phyloP scores from a whole-genome alignment of 2,329 filamentous ascomycete genomes.

The Ophiostoma sp. region DNA sequence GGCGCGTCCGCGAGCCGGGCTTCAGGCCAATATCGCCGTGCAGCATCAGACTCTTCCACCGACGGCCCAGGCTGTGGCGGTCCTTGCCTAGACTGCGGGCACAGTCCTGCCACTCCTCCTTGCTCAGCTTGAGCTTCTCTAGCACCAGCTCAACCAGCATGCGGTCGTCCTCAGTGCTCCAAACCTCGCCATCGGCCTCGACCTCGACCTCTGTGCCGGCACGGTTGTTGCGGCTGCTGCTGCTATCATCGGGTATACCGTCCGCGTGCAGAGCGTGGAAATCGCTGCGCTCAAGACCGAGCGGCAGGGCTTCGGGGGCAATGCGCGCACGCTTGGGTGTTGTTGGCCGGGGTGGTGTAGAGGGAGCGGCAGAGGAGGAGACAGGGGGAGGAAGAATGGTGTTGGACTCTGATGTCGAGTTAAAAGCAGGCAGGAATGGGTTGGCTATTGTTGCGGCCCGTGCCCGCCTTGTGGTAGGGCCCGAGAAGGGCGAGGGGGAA shows the following conservation, averaged over 20 bases:
- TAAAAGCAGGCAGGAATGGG: constrained; percentile 15
- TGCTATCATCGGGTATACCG: constrained; percentile 34
- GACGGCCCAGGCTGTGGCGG: constrained; percentile 54
- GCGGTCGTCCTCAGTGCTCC: constrained; percentile 65
- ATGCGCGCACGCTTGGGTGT: constrained; percentile 63
- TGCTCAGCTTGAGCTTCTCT: constrained; percentile 64
- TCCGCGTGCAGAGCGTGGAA: constrained; percentile 53
- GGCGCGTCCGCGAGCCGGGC: constrained; percentile 41
- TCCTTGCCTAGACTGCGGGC: constrained; percentile 63
- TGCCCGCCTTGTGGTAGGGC: constrained; percentile 4
- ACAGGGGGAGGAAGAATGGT: neutral
- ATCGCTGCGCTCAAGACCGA: constrained; percentile 59
- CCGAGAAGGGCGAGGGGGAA: neutral
- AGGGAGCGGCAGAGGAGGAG: neutral
- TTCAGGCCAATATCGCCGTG: constrained; percentile 62
- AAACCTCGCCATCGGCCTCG: constrained; percentile 51
- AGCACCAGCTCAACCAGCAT: constrained; percentile 67
- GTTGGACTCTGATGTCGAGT: neutral
- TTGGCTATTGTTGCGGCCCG: constrained; percentile 11
- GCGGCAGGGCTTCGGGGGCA: constrained; percentile 60
- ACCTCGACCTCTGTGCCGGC: constrained; percentile 44
- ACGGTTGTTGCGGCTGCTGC: neutral
- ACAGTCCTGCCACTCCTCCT: constrained; percentile 67
- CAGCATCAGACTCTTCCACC: constrained; percentile 64
- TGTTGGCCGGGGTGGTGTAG: constrained; percentile 41